These are phyloP conservation scores for Chaetomiaceae sp. DNA, from an alignment of 2,329 filamentous ascomycete genomes.

Conservation along the genomic window DNA sequence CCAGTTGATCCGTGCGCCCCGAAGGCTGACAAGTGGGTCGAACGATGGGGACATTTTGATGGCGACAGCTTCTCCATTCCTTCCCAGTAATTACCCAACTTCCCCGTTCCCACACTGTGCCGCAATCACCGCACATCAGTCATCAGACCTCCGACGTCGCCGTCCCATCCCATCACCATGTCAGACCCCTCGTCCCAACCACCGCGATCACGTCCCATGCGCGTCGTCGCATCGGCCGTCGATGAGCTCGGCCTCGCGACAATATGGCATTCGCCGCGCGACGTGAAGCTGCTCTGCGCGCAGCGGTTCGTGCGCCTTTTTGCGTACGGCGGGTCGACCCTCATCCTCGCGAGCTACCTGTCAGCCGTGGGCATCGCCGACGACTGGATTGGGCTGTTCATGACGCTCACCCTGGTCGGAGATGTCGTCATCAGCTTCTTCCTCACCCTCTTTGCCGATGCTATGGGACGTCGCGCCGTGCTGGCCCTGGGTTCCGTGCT, in stretches of 20 bases:
- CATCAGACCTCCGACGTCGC: too few species aligned
- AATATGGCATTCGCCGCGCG: not conserved
- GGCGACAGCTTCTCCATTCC: too few species aligned
- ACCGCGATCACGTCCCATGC: too few species aligned
- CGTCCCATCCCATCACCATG: too few species aligned
- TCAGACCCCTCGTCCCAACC: too few species aligned
- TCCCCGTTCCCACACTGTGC: too few species aligned
- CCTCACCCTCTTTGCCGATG: slow-evolving; percentile 55
- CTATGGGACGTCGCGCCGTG: slow-evolving; percentile 48
- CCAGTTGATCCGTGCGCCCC: too few species aligned
- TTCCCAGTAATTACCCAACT: too few species aligned
- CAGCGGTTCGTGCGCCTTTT: slow-evolving; percentile 45
- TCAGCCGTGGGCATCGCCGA: slow-evolving; percentile 51
- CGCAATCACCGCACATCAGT: too few species aligned
- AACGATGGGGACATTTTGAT: too few species aligned
- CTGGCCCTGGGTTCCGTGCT: slow-evolving; percentile 48
- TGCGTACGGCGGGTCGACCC: slow-evolving; percentile 56
- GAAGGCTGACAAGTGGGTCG: too few species aligned
- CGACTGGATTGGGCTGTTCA: slow-evolving; percentile 56
- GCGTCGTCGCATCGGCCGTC: not conserved
- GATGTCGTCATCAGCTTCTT: slow-evolving; percentile 55
- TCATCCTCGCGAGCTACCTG: slow-evolving; percentile 59
- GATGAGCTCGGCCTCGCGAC: not conserved
- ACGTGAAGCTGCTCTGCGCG: slow-evolving; percentile 2
- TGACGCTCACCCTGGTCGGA: slow-evolving; percentile 42